Evolutionary conservation across 1,139 yeast species (phyloP).

Genomic region (Taphrina pruni): DNA sequence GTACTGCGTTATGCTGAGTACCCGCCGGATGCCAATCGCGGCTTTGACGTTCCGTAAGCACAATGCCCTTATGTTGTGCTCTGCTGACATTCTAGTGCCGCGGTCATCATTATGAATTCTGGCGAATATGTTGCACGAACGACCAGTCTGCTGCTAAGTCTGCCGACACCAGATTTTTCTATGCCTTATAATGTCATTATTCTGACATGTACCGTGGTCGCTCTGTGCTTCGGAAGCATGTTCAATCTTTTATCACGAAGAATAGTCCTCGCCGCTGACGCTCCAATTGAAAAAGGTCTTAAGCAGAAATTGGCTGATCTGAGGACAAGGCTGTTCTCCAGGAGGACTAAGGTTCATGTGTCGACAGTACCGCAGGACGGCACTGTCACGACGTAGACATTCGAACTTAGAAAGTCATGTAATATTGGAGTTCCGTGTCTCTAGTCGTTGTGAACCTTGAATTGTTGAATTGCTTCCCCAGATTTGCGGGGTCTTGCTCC

Average conservation of each 20-base stretch:
- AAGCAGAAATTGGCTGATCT: conserved; percentile 2
- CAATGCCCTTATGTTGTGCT: conserved; percentile 30
- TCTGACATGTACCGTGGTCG: conserved; percentile 89
- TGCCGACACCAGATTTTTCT: conserved; percentile 97
- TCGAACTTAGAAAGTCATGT: background rate
- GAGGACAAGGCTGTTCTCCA: background rate
- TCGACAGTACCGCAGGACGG: background rate
- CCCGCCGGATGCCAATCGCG: conserved; percentile 99
- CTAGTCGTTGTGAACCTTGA: too few relatives aligned
- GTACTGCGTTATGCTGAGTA: conserved; percentile 84
- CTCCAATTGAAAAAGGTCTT: conserved; percentile 4
- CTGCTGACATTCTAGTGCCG: conserved; percentile 63
- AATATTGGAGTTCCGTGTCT: too few relatives aligned
- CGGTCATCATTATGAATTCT: conserved; percentile 51
- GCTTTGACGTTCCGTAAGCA: conserved; percentile 91
- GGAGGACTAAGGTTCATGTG: background rate
- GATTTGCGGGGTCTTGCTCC: conserved; percentile 14
- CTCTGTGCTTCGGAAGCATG: conserved; percentile 85
- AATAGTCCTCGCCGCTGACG: conserved; percentile 55
- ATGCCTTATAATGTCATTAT: conserved; percentile 99
- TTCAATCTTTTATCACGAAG: conserved; percentile 78
- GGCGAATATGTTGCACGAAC: conserved; percentile 72
- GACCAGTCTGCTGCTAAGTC: conserved; percentile 77
- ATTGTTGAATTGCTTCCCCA: background rate
- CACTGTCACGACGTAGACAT: background rate